Percentiles rank a stretch among this genome's conserved stretches.
phyloP scores from a whole-genome alignment of 2,329 filamentous ascomycete species.

The Xylaria sp. region DNA sequence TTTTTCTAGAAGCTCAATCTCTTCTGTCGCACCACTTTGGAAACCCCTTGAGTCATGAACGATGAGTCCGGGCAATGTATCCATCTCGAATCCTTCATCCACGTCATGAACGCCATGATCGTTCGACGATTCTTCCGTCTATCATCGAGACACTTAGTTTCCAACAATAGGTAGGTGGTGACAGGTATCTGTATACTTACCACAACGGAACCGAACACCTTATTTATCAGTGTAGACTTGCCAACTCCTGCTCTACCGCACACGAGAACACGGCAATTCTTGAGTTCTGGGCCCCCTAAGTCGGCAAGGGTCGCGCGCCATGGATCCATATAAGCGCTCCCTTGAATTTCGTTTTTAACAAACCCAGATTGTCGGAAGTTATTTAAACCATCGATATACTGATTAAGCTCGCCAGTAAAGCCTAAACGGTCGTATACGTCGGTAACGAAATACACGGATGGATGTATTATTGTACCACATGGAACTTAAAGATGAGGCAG shows the following conservation, averaged over 20 bases:
- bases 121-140: conserved; percentile 44
- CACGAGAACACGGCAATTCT: conserved; percentile 44
- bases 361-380: conserved; percentile 36
- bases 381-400: conserved; percentile 38
- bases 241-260: conserved; percentile 47
- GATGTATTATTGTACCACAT: conserved; percentile 43
- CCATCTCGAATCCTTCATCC: conserved; percentile 46
- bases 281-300: conserved; percentile 36
- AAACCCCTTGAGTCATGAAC: conserved; percentile 48
- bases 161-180: not conserved
- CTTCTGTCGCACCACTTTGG: conserved; percentile 43
- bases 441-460: conserved; percentile 41
- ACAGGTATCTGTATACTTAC: conserved; percentile 26
- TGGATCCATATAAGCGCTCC: conserved; percentile 38
- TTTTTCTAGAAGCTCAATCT: conserved; percentile 42
- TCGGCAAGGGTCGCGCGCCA: conserved; percentile 40
- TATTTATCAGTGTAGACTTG: conserved; percentile 47
- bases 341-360: conserved; percentile 34
- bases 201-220: conserved; percentile 44
- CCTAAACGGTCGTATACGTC: conserved; percentile 42
- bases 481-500: conserved; percentile 27
- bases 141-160: conserved; percentile 23
- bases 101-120: conserved; percentile 46
- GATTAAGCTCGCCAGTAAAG: conserved; percentile 34
- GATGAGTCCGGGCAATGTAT: conserved; percentile 45